A percentile compares a stretch with the other conserved stretches of the same genome.
Conservation (phyloP, 139 green algal species). For the Ettlia oleoabundans region DNA sequence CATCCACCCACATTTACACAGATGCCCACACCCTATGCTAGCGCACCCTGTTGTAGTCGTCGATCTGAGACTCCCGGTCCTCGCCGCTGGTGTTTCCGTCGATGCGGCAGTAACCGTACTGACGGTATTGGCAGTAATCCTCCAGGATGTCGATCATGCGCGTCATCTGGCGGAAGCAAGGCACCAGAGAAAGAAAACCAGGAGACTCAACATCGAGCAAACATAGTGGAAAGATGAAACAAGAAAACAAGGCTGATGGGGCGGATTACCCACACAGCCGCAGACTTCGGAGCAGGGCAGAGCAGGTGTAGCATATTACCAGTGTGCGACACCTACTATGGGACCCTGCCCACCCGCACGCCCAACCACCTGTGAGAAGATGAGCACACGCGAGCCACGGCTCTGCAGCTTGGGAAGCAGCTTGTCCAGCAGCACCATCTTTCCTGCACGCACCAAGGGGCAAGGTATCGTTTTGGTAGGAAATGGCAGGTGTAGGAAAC, state of each 20-base stretch:
- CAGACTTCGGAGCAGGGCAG: too few relatives aligned
- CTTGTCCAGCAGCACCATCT: constrained; percentile 94
- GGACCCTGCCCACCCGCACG: too few relatives aligned
- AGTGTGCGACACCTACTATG: too few relatives aligned
- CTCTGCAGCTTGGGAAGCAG: constrained; percentile 86
- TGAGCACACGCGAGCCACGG: constrained; percentile 84
- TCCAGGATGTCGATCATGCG: constrained; percentile 97
- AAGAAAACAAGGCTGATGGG: too few relatives aligned
- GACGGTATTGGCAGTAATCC: constrained; percentile 91
- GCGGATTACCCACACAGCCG: too few relatives aligned
- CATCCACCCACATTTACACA: not conserved
- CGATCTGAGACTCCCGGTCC: constrained; percentile 83
- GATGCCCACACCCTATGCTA: too few relatives aligned
- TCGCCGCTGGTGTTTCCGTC: constrained; percentile 97
- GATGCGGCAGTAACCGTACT: constrained; percentile 93
- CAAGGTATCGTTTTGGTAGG: not conserved
- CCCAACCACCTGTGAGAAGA: constrained; percentile 95
- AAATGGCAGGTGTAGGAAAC: too few relatives aligned
- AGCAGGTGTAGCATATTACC: too few relatives aligned
- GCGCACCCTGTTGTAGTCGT: constrained; percentile 41
- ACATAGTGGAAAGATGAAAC: too few relatives aligned
- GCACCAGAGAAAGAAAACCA: too few relatives aligned
- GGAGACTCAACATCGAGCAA: too few relatives aligned
- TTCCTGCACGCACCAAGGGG: constrained; percentile 55
- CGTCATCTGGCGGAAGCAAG: too few relatives aligned